Evolutionary conservation across 139 green algal genomes (phyloP).

Genomic region (Desmodesmus armatus): DNA sequence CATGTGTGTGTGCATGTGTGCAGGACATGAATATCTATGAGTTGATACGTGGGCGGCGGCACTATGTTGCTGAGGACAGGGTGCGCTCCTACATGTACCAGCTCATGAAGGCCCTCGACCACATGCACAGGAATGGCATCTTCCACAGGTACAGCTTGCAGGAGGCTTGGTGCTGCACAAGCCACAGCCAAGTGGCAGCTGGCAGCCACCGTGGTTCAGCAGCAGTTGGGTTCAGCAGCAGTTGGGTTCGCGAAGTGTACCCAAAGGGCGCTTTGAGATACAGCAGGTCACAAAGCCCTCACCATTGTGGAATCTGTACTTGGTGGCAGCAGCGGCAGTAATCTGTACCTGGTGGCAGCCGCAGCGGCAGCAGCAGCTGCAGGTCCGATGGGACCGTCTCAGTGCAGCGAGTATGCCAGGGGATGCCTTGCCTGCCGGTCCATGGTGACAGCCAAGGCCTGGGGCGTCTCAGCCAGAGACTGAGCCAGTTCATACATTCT

Average conservation of each 20-base stretch:
- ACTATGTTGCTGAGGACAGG: constrained; percentile 86
- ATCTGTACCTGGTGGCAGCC: not conserved
- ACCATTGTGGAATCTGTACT: too few species aligned
- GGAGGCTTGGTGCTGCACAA: not conserved
- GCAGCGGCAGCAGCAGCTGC: too few species aligned
- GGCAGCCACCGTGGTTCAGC: not conserved
- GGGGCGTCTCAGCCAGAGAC: too few species aligned
- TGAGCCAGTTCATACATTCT: too few species aligned
- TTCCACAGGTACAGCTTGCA: constrained; percentile 70
- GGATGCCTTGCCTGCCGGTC: too few species aligned
- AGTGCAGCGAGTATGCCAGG: too few species aligned
- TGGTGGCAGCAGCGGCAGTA: not conserved
- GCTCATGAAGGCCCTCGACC: constrained; percentile 90
- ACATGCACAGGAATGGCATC: constrained; percentile 91
- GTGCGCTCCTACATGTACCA: constrained; percentile 89
- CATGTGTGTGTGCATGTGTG: too few species aligned
- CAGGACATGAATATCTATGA: constrained; percentile 81
- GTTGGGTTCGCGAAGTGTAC: not conserved
- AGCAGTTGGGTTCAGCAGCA: too few species aligned
- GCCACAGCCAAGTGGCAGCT: not conserved
- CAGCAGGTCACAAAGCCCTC: too few species aligned
- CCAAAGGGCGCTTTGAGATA: too few species aligned
- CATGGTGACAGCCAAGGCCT: too few species aligned
- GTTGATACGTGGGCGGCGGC: constrained; percentile 83
- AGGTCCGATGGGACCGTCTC: too few species aligned